phyloP scores from a whole-genome alignment of 2,329 filamentous ascomycete species.

The Colletotrichum liaoningense region DNA sequence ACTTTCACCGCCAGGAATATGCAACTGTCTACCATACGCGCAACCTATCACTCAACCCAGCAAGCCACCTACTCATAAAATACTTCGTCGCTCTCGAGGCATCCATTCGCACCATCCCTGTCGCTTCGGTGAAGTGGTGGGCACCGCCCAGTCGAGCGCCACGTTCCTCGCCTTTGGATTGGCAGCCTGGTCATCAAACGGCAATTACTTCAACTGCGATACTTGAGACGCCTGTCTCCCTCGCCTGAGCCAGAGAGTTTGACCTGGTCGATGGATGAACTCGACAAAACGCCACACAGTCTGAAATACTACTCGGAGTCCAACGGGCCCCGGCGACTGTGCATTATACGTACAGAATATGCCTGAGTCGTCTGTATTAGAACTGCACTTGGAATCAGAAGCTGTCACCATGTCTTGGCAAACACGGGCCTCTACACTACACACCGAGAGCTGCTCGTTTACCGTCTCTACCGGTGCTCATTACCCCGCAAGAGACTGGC shows the following conservation, averaged over 20 bases:
- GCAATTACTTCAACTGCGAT: background rate
- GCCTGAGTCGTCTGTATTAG: no score
- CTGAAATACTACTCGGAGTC: no score
- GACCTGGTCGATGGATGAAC: background rate
- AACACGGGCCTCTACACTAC: background rate
- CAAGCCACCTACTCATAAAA: slow-evolving; percentile 24
- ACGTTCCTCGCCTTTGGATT: slow-evolving; percentile 21
- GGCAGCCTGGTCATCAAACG: slow-evolving; percentile 22
- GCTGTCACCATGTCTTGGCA: background rate
- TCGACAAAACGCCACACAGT: background rate
- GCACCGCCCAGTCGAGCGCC: background rate
- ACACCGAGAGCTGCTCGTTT: background rate
- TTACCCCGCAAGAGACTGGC: slow-evolving; percentile 9
- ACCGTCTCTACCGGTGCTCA: background rate
- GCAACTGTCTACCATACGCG: background rate
- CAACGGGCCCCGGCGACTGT: background rate
- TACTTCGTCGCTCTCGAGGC: slow-evolving; percentile 8
- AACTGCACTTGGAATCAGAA: background rate
- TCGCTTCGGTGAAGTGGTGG: slow-evolving; percentile 32
- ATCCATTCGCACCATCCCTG: slow-evolving; percentile 24
- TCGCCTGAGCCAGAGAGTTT: background rate
- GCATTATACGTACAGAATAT: background rate
- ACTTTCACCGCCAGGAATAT: slow-evolving; percentile 17
- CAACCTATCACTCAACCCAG: slow-evolving; percentile 20
- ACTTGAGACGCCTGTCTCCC: background rate